phyloP scores from a whole-genome alignment of 495 filamentous ascomycete species.

The Pyronema domesticum region DNA sequence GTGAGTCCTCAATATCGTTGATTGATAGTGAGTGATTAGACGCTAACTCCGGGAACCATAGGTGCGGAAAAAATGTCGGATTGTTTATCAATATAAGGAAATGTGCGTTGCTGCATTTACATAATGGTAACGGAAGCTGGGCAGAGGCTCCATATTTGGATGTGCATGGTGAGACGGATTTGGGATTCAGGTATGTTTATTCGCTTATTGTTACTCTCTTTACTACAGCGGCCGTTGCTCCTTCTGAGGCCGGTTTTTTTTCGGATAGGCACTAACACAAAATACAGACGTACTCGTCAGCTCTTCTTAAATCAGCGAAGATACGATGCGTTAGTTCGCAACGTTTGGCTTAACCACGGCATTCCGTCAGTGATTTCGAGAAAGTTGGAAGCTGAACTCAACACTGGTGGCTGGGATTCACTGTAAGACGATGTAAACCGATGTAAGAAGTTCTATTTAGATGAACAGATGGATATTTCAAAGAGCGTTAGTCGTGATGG shows the following conservation, averaged over 20 bases:
- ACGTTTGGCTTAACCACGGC: slow-evolving; percentile 70
- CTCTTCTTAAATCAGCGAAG: slow-evolving; percentile 82
- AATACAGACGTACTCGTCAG: slow-evolving; percentile 40
- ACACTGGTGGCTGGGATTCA: slow-evolving; percentile 95
- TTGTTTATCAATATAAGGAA: slow-evolving; percentile 93
- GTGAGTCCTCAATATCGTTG: slow-evolving; percentile 33
- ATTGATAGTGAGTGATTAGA: background rate
- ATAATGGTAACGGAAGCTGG: slow-evolving; percentile 67
- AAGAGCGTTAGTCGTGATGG: too few relatives aligned
- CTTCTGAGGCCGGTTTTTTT: background rate
- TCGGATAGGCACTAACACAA: background rate
- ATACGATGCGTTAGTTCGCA: slow-evolving; percentile 73
- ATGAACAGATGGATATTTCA: too few relatives aligned
- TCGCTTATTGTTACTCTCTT: background rate
- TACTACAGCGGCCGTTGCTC: too few relatives aligned
- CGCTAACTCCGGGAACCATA: slow-evolving; percentile 25
- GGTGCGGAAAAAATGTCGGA: slow-evolving; percentile 75
- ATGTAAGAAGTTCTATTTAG: too few relatives aligned
- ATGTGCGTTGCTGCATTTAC: slow-evolving; percentile 72
- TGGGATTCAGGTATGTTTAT: slow-evolving; percentile 46
- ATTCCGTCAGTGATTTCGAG: slow-evolving; percentile 77
- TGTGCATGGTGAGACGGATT: slow-evolving; percentile 82
- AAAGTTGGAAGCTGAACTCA: slow-evolving; percentile 83
- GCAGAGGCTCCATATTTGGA: slow-evolving; percentile 83
- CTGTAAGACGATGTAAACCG: slow-evolving; percentile 29